Conservation (phyloP, 208 protist genomes). For the Acanthamoeba sp. region DNA sequence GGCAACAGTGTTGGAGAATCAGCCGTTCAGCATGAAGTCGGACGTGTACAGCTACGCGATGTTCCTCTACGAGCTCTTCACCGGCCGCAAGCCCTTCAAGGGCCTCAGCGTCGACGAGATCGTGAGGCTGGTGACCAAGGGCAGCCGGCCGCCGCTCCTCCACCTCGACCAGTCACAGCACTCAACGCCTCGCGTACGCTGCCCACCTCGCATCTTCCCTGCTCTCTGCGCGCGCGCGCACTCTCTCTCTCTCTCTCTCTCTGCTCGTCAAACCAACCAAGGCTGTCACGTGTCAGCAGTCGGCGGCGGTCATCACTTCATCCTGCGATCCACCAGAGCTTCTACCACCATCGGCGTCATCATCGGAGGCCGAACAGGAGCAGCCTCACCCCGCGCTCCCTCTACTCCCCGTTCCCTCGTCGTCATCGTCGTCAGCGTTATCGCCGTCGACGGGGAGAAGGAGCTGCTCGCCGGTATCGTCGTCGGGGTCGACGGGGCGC, state of each 20-base stretch:
- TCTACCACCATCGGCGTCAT: too few species aligned
- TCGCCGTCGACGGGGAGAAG: neutral
- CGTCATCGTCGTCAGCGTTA: neutral
- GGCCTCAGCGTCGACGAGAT: slow-evolving; percentile 32
- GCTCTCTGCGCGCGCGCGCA: too few species aligned
- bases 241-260: too few species aligned
- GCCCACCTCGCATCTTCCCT: too few species aligned
- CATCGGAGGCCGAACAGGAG: too few species aligned
- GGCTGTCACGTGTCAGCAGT: too few species aligned
- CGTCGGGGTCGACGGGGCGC: neutral
- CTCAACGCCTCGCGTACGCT: neutral
- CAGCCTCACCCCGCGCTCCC: too few species aligned
- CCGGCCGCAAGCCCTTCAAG: slow-evolving; percentile 16
- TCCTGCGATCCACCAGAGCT: too few species aligned
- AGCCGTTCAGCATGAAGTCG: slow-evolving; percentile 57
- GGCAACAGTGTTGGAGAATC: neutral
- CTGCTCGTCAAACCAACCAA: too few species aligned
- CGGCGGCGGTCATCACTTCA: too few species aligned
- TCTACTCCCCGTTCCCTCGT: too few species aligned
- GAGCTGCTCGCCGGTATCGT: neutral
- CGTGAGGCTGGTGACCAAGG: slow-evolving; percentile 8
- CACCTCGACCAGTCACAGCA: neutral
- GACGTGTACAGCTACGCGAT: slow-evolving; percentile 59
- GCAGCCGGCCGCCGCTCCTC: slow-evolving; percentile 22
- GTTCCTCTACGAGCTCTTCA: slow-evolving; percentile 68